Base-by-base conservation (phyloP, 768 basidiomycete species). In the Boletus pseudo-olivaceus region DNA sequence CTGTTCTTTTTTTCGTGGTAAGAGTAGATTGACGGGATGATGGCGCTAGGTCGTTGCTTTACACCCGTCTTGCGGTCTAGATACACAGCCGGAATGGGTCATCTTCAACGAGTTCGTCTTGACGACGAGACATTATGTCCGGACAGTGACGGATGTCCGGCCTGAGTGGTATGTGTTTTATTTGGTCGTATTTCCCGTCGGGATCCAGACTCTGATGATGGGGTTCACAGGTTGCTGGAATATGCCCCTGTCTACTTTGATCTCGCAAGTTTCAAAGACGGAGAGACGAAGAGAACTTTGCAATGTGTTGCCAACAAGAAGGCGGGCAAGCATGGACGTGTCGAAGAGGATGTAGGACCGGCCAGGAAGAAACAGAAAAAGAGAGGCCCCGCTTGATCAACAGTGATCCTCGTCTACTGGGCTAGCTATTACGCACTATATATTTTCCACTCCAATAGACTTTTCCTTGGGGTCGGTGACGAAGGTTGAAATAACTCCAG, bases 91-190 rank as follows among this genome's bases (percentile, higher is more conserved):
- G 3, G 92, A 94, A 62, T 95, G 92, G 93, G 91, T 95, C 4
- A 68, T 91, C 9, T 94, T 89, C 77, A 93, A 95, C 65, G 94
- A 96, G 72, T 99, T 98, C 62, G 93, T 98, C 10, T 73, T 98
- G 60, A 98, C 95, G 7, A 90, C 91, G 7, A 73, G 85, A 45
- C 85, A 82, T 55, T 98, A 88, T 65, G 94, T 99, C 65, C 85
- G 97, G 29, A 96, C 91, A 0, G 92, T 96, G 19, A 86, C 94
- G 0, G 92, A 93, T 50, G 81, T 96, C 51, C 77, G 81, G 65
- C 80, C 88, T 3, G 93, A 96, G 64, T 98, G 97, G 93, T 91
- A 66, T 41, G 78, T 73, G 8, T 11, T 47, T 37, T 10, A n/a
- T 32, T 6, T 19, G 32, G 23, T 51, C 17, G n/a, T 40, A 7